Evolutionary conservation across 23 red algal species (phyloP).

Genomic region (Gracilaria vermiculophylla): DNA sequence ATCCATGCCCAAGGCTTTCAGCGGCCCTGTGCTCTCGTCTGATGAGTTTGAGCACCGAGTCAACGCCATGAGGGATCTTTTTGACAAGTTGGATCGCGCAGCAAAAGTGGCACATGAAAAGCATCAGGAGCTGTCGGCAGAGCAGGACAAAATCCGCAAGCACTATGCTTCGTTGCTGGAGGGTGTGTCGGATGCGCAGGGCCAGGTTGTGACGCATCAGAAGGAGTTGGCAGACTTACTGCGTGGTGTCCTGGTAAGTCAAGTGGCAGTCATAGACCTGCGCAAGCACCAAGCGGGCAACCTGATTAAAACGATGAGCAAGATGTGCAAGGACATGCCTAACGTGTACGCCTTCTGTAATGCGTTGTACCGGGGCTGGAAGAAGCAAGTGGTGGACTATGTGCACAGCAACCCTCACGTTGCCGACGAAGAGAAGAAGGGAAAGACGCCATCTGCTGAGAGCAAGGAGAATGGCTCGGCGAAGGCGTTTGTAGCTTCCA

Average conservation of each 20-base stretch:
- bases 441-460: background rate
- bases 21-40: background rate
- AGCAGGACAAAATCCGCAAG: constrained; percentile 20
- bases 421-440: background rate
- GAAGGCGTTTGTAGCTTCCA: background rate
- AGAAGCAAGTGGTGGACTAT: constrained; percentile 33
- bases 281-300: constrained; percentile 51
- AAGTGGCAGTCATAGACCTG: constrained; percentile 18
- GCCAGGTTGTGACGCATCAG: constrained; percentile 2
- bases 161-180: background rate
- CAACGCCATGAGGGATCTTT: background rate
- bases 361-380: constrained; percentile 15
- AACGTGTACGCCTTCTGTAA: constrained; percentile 3
- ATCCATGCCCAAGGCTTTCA: background rate
- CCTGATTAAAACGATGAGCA: constrained; percentile 38
- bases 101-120: background rate
- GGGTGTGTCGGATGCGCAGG: background rate
- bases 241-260: background rate
- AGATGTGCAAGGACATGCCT: constrained; percentile 51
- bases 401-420: background rate
- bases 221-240: background rate
- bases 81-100: constrained; percentile 11
- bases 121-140: background rate
- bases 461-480: background rate
- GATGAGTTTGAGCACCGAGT: constrained; percentile 11